These are phyloP conservation scores for Magnolia sinica DNA, from an alignment of 164 flowering plant species.

Conservation along the genomic window DNA sequence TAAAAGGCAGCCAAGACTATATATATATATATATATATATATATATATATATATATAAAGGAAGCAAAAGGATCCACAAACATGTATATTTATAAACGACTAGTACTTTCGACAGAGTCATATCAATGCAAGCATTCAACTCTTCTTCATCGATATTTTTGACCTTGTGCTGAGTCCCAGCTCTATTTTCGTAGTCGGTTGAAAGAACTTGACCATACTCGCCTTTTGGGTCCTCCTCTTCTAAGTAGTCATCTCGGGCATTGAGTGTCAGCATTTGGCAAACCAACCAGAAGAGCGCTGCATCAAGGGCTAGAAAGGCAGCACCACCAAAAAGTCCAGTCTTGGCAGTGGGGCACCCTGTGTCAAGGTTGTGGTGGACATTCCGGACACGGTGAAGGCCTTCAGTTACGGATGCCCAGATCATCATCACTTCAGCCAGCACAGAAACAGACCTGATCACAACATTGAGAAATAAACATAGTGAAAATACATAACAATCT, in stretches of 20 bases:
- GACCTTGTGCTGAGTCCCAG: not conserved
- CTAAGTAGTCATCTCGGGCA: constrained; percentile 37
- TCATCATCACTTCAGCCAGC: constrained; percentile 50
- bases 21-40: too few species aligned
- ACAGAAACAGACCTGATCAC: constrained; percentile 45
- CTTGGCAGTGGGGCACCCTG: constrained; percentile 40
- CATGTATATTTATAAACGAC: not conserved
- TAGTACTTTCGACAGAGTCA: not conserved
- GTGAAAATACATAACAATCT: too few species aligned
- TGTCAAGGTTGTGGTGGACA: constrained; percentile 24
- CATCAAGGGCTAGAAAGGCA: constrained; percentile 41
- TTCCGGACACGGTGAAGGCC: constrained; percentile 44
- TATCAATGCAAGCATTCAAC: not conserved
- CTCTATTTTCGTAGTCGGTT: constrained; percentile 11
- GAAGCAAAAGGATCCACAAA: not conserved
- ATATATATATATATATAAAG: too few species aligned
- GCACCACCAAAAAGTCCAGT: constrained; percentile 52
- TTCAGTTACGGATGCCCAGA: constrained; percentile 81
- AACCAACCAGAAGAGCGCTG: constrained; percentile 47
- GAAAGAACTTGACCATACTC: constrained; percentile 34
- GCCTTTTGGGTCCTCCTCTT: constrained; percentile 36
- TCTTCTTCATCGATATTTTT: not conserved
- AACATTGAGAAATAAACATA: too few species aligned
- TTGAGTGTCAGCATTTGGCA: constrained; percentile 41
- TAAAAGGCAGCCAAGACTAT: too few species aligned